phyloP scores from a whole-genome alignment of 2,329 filamentous ascomycete species.

The Colletotrichum sp. region DNA sequence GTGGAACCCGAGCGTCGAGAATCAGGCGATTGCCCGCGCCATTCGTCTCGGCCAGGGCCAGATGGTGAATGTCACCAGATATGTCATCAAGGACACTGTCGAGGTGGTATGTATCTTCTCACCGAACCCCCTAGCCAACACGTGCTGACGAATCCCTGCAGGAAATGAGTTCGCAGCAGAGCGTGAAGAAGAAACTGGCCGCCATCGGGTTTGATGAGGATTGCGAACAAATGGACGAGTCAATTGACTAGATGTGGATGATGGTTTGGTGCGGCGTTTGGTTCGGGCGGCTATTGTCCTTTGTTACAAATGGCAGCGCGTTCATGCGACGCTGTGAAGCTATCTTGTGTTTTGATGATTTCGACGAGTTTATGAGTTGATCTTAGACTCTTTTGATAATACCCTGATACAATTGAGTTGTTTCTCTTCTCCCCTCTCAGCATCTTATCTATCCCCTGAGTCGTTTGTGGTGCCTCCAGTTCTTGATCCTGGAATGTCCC shows the following conservation, averaged over 20 bases:
- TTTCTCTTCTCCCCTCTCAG: not conserved
- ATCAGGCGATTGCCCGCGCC: slow-evolving; percentile 54
- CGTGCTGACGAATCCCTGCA: not conserved
- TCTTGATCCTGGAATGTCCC: not conserved
- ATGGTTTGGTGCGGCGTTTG: not conserved
- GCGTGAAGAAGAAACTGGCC: slow-evolving; percentile 3
- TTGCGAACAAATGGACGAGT: not conserved
- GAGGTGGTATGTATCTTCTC: slow-evolving; percentile 41
- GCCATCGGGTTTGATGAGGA: slow-evolving; percentile 4
- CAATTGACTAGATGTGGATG: not conserved
- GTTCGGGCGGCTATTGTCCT: not conserved
- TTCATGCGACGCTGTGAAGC: not conserved
- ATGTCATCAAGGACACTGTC: slow-evolving; percentile 44
- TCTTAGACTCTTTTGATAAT: not conserved
- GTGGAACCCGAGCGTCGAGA: slow-evolving; percentile 58
- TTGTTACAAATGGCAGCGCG: not conserved
- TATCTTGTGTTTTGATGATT: not conserved
- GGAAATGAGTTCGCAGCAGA: slow-evolving; percentile 19
- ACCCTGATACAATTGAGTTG: not conserved
- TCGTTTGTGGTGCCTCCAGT: too few relatives aligned
- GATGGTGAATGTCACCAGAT: slow-evolving; percentile 47
- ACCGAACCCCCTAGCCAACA: not conserved
- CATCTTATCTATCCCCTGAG: not conserved
- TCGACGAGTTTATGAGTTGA: not conserved
- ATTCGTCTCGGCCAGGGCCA: slow-evolving; percentile 49